Conservation (phyloP, 1,284 basidiomycete species). For the Apiotrichum siamense region DNA sequence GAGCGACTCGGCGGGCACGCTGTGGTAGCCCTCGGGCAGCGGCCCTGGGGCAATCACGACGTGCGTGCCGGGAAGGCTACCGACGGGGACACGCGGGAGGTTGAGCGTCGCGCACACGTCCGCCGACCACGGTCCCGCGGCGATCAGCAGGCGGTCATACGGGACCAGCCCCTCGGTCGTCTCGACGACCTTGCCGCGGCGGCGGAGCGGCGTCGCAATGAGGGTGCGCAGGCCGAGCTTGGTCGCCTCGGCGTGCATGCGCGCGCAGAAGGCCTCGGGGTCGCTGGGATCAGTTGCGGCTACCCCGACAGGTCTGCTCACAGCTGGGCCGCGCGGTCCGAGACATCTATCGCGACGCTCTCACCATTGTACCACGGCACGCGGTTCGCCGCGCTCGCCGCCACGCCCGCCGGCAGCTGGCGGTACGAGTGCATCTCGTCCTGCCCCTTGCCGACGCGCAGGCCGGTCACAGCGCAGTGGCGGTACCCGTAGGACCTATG, state of each 20-base stretch:
- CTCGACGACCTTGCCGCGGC: not conserved
- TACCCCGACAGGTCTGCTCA: not conserved
- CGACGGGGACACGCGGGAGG: slow-evolving; percentile 7
- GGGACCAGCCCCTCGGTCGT: slow-evolving; percentile 3
- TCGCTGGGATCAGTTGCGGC: not conserved
- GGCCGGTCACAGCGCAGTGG: slow-evolving; percentile 5
- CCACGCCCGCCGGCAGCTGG: slow-evolving; percentile 1
- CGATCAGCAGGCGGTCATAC: slow-evolving; percentile 12
- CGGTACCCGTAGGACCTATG: slow-evolving; percentile 63
- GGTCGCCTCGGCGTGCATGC: slow-evolving; percentile 4
- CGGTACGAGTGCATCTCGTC: slow-evolving; percentile 14
- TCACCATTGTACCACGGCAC: slow-evolving; percentile 9
- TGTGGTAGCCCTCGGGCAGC: not conserved
- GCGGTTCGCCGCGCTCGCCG: not conserved
- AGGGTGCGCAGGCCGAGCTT: slow-evolving; percentile 9
- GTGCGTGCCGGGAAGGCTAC: slow-evolving; percentile 6
- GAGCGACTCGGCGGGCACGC: slow-evolving; percentile 7
- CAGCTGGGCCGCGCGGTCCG: slow-evolving; percentile 6
- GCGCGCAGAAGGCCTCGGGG: slow-evolving; percentile 8
- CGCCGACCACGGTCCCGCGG: slow-evolving; percentile 11
- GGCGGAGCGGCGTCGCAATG: slow-evolving; percentile 5
- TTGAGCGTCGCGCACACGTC: slow-evolving; percentile 10
- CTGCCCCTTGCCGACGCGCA: slow-evolving; percentile 6
- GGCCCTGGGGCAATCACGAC: slow-evolving; percentile 4
- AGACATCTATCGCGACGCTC: slow-evolving; percentile 3